Conservation (phyloP, 129 eudicot genomes). For the Chrysanthemum seticuspe region DNA sequence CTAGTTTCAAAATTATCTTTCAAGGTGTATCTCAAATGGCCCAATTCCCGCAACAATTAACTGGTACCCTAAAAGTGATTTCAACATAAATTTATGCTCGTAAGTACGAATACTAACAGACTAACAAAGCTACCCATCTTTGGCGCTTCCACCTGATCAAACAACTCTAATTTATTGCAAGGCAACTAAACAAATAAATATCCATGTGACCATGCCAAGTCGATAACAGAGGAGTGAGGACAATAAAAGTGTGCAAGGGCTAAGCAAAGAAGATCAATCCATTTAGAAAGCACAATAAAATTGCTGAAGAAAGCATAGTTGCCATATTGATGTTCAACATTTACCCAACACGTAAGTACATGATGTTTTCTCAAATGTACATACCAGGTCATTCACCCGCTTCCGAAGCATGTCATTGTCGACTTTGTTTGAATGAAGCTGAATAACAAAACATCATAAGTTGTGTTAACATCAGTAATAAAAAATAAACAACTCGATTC, state of each 20-base stretch:
- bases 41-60: too few species aligned
- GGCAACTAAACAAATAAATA: background rate
- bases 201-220: background rate
- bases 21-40: too few species aligned
- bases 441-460: constrained; percentile 27
- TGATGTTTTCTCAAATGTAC: background rate
- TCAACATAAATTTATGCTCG: too few species aligned
- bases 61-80: too few species aligned
- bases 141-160: too few species aligned
- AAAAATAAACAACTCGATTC: background rate
- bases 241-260: background rate
- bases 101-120: too few species aligned
- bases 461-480: background rate
- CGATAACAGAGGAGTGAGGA: background rate
- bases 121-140: too few species aligned
- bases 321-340: too few species aligned
- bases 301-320: background rate
- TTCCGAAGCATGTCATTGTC: constrained; percentile 60
- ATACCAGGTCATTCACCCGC: constrained; percentile 78
- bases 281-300: background rate
- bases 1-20: too few species aligned
- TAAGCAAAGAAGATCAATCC: constrained; percentile 2
- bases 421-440: constrained; percentile 69
- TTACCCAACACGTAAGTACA: too few species aligned
- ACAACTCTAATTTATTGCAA: background rate